Conservation (phyloP, 140 eudicot species). For the Flaveria floridana region DNA sequence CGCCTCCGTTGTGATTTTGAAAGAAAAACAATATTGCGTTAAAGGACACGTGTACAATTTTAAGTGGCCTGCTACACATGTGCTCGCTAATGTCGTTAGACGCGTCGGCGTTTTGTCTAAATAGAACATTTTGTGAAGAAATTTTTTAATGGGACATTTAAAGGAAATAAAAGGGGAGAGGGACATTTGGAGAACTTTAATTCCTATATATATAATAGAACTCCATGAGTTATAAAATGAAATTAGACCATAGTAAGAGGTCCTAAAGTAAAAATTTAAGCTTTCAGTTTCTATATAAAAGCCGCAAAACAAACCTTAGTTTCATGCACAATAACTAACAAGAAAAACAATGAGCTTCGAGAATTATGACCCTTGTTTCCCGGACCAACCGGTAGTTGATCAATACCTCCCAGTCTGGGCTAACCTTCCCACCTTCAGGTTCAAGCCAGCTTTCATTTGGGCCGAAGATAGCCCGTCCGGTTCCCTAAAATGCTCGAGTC, state of each 20-base stretch:
- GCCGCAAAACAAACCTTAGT: constrained; percentile 18
- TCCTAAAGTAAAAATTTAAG: neutral
- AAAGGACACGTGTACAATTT: too few species aligned
- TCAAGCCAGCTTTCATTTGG: constrained; percentile 81
- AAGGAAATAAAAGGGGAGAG: too few species aligned
- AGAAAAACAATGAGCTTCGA: constrained; percentile 46
- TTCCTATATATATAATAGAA: neutral
- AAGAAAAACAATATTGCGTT: too few species aligned
- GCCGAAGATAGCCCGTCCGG: constrained; percentile 46
- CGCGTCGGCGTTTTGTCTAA: too few species aligned
- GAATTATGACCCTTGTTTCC: constrained; percentile 71
- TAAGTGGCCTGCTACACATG: too few species aligned
- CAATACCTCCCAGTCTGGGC: constrained; percentile 80
- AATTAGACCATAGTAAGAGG: constrained; percentile 18
- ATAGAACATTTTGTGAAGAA: too few species aligned
- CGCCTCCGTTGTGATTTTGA: too few species aligned
- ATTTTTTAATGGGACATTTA: too few species aligned
- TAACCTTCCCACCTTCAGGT: constrained; percentile 47
- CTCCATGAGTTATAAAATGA: neutral
- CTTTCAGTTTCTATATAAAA: constrained; percentile 30
- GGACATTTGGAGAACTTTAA: too few species aligned
- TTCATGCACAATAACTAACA: constrained; percentile 19
- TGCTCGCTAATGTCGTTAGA: too few species aligned
- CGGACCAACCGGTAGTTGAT: constrained; percentile 81
- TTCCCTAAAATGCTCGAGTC: constrained; percentile 31